Evolutionary conservation across 176 grass and related monocot genomes (phyloP).

Genomic region (Themeda triandra): DNA sequence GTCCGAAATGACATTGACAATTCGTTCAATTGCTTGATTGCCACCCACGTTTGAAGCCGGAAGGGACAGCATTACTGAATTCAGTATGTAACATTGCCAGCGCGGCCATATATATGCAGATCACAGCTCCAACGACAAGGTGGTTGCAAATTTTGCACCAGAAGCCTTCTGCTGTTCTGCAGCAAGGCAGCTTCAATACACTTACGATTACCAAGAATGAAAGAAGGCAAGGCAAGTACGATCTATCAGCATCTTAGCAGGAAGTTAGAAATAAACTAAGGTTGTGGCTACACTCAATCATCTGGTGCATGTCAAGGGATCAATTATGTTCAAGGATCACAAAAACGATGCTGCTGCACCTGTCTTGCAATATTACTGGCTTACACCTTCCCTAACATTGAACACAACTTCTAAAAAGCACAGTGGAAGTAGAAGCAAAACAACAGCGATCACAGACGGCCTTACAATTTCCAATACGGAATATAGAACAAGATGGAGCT

Average conservation of each 20-base stretch:
- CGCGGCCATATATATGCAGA: neutral
- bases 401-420: neutral
- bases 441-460: neutral
- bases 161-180: neutral
- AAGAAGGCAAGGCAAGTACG: neutral
- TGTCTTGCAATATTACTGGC: neutral
- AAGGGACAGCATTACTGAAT: conserved; percentile 11
- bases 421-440: neutral
- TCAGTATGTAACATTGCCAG: conserved; percentile 3
- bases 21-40: neutral
- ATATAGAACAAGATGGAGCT: neutral
- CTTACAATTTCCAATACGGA: conserved; percentile 1
- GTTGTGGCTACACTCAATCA: neutral
- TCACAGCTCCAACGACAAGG: neutral
- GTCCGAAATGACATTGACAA: neutral
- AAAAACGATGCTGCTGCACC: neutral
- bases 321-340: neutral
- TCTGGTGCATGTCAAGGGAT: neutral
- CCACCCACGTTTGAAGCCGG: neutral
- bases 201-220: neutral
- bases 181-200: neutral
- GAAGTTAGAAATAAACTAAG: neutral
- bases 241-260: neutral
- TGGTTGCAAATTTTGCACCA: neutral
- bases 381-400: neutral